phyloP scores from a whole-genome alignment of 192 early-diverging fungal genomes.

The Backusella liffmaniae region DNA sequence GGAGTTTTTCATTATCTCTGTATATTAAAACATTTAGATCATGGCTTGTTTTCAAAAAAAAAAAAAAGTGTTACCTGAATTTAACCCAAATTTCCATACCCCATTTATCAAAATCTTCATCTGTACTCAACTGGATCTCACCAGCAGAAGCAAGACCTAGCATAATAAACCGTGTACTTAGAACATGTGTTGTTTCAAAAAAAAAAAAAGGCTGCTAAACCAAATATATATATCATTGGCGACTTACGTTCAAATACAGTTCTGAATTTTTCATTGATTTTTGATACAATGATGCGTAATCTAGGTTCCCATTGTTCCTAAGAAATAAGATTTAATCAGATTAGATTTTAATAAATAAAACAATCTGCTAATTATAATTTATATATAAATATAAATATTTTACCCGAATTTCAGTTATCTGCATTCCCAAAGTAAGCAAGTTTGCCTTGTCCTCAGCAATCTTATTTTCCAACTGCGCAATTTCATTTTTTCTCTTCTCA shows the following conservation, averaged over 20 bases:
- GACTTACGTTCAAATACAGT: constrained; percentile 1
- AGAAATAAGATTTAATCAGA: constrained; percentile 4
- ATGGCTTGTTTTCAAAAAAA: not conserved
- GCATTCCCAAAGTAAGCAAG: not conserved
- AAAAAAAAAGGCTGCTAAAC: not conserved
- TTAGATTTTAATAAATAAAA: not conserved
- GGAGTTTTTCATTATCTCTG: constrained; percentile 77
- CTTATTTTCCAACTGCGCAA: not conserved
- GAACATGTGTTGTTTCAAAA: not conserved
- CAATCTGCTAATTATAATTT: too few species aligned
- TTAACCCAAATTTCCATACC: constrained; percentile 94
- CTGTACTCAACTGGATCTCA: constrained; percentile 62
- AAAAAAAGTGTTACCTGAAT: constrained; percentile 60
- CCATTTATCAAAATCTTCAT: constrained; percentile 90
- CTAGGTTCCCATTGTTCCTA: constrained; percentile 68
- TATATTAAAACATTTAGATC: not conserved
- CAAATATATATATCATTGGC: not conserved
- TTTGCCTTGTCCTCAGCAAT: not conserved
- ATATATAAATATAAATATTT: not conserved
- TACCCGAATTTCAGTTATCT: constrained; percentile 1
- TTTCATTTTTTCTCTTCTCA: constrained; percentile 49
- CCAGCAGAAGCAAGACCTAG: constrained; percentile 77
- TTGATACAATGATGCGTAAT: constrained; percentile 54
- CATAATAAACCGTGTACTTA: not conserved
- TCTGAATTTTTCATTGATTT: constrained; percentile 55